Percentiles rank a stretch among this genome's conserved stretches.
phyloP scores from a whole-genome alignment of 352 stramenopile genomes.

The Globisporangium solare region DNA sequence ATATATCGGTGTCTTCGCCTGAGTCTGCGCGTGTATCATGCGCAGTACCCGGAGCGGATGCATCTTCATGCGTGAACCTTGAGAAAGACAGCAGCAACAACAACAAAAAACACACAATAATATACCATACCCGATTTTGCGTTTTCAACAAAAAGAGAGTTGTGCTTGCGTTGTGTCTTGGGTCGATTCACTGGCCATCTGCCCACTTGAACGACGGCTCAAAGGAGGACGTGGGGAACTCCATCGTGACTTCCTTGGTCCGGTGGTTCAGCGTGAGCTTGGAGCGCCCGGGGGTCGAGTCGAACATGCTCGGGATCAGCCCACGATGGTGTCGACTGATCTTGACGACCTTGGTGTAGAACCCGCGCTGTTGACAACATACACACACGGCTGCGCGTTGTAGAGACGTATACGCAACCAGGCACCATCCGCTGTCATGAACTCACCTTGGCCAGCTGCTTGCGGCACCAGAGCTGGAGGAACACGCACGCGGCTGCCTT shows the following conservation, averaged over 20 bases:
- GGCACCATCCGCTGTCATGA: neutral
- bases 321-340: constrained; percentile 40
- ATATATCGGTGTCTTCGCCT: constrained; percentile 9
- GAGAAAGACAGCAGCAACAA: too few relatives aligned
- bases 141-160: neutral
- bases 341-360: constrained; percentile 49
- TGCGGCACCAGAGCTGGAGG: constrained; percentile 45
- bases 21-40: constrained; percentile 11
- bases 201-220: constrained; percentile 22
- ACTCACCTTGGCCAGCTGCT: constrained; percentile 29
- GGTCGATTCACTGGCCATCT: neutral
- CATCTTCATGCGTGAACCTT: too few relatives aligned
- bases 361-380: constrained; percentile 23
- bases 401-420: too few relatives aligned
- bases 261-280: constrained; percentile 29
- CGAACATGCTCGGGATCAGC: constrained; percentile 54
- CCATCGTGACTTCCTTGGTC: constrained; percentile 24
- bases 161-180: neutral
- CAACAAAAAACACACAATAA: constrained; percentile 21
- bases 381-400: neutral
- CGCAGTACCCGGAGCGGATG: too few relatives aligned
- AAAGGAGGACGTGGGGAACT: constrained; percentile 36
- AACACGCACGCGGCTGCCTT: constrained; percentile 26
- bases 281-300: constrained; percentile 45
- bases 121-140: constrained; percentile 10